Percentiles rank a stretch among this genome's conserved stretches.
Evolutionary conservation across 768 basidiomycete genomes (phyloP).

Genomic region (Kwoniella botswanensis): DNA sequence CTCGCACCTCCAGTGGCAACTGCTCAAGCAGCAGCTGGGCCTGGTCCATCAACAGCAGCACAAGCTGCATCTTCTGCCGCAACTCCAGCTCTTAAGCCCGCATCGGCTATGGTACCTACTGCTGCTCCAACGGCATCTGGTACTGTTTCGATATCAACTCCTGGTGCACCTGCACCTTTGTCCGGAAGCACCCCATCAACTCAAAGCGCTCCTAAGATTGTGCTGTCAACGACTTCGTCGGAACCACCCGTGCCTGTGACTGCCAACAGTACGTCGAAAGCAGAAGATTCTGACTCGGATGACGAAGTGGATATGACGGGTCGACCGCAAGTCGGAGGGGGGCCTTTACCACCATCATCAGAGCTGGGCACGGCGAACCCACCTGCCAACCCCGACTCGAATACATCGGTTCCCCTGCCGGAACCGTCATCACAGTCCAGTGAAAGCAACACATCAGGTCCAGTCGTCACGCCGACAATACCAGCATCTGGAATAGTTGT

Average conservation of each 20-base stretch:
- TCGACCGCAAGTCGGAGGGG: conserved; percentile 48
- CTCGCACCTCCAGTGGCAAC: conserved; percentile 13
- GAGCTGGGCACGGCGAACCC: background rate
- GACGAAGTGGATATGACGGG: conserved; percentile 42
- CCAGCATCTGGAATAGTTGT: no score
- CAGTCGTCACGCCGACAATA: background rate
- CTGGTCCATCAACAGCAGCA: conserved; percentile 9
- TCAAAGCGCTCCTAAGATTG: conserved; percentile 3
- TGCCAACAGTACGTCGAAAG: background rate
- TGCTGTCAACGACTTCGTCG: background rate
- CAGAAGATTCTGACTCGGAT: conserved; percentile 29
- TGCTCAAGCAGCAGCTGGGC: background rate
- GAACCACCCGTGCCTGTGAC: background rate
- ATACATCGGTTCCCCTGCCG: no score
- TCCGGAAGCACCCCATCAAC: background rate
- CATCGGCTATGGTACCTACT: conserved; percentile 4
- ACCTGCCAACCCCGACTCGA: background rate
- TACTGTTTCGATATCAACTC: background rate
- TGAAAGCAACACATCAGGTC: background rate
- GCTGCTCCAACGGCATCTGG: conserved; percentile 7
- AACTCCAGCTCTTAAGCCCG: background rate
- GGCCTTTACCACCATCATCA: conserved; percentile 16
- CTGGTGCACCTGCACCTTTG: background rate
- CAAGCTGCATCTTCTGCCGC: background rate
- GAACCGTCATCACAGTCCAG: no score